These are phyloP conservation scores for Plantago major DNA, from an alignment of 257 asterid genomes.

Conservation along the genomic window DNA sequence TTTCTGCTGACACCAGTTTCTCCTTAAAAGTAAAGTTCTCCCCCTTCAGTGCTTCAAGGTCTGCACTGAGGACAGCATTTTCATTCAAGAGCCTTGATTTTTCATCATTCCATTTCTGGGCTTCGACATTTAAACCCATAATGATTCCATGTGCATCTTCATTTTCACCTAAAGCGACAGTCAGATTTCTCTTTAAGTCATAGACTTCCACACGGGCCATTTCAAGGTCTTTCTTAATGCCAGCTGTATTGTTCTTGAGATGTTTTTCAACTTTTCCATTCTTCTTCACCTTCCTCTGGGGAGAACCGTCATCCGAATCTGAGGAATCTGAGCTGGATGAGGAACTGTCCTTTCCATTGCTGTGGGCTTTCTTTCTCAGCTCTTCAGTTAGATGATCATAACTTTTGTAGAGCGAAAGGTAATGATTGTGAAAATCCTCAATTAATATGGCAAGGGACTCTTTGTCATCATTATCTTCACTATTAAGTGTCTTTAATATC, in stretches of 20 bases:
- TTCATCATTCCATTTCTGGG: slow-evolving; percentile 39
- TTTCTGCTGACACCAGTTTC: slow-evolving; percentile 39
- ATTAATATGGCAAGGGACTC: slow-evolving; percentile 48
- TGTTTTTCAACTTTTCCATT: slow-evolving; percentile 41
- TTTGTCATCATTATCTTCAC: slow-evolving; percentile 42
- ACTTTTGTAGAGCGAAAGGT: slow-evolving; percentile 59
- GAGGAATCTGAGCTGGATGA: slow-evolving; percentile 80
- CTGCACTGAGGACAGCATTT: slow-evolving; percentile 35
- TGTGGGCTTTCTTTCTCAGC: slow-evolving; percentile 47
- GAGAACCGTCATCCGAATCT: slow-evolving; percentile 53
- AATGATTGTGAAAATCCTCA: slow-evolving; percentile 60
- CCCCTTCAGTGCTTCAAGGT: slow-evolving; percentile 33
- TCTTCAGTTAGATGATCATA: slow-evolving; percentile 79
- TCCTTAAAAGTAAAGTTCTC: slow-evolving; percentile 24
- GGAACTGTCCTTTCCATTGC: slow-evolving; percentile 43
- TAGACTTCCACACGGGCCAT: slow-evolving; percentile 53
- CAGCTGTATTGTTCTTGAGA: slow-evolving; percentile 28
- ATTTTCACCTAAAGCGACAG: slow-evolving; percentile 43
- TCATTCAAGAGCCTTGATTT: slow-evolving; percentile 38
- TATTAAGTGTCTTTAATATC: slow-evolving; percentile 55
- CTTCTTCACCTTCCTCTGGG: slow-evolving; percentile 34
- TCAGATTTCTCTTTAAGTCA: slow-evolving; percentile 49
- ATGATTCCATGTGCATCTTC: slow-evolving; percentile 53
- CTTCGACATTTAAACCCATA: slow-evolving; percentile 36
- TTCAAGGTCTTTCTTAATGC: slow-evolving; percentile 45